A percentile compares a stretch with the other conserved stretches of the same genome.
These are phyloP conservation scores for Capronia americana DNA, from an alignment of 2,329 filamentous ascomycete genomes.

Conservation along the genomic window DNA sequence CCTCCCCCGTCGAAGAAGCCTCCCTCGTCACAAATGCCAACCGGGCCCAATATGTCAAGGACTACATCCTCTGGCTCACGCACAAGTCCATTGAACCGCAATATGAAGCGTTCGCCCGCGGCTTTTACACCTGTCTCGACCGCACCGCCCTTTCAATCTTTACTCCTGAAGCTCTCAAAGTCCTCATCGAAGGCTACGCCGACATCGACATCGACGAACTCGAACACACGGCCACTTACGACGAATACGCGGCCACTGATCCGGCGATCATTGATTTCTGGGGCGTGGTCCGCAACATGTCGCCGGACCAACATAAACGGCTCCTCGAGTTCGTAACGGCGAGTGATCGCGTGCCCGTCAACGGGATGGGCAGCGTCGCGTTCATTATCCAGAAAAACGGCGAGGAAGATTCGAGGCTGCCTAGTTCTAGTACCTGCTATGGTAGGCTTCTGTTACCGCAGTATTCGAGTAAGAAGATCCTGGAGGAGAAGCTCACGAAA, in stretches of 20 bases:
- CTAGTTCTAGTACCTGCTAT: slow-evolving; percentile 92
- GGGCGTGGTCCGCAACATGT: slow-evolving; percentile 70
- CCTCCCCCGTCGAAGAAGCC: slow-evolving; percentile 54
- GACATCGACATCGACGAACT: slow-evolving; percentile 79
- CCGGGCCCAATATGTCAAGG: slow-evolving; percentile 75
- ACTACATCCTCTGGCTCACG: slow-evolving; percentile 85
- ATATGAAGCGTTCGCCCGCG: slow-evolving; percentile 78
- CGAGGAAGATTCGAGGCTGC: slow-evolving; percentile 67
- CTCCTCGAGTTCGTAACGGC: slow-evolving; percentile 95
- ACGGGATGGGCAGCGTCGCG: slow-evolving; percentile 78
- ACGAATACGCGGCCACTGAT: slow-evolving; percentile 73
- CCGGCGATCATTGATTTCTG: slow-evolving; percentile 81
- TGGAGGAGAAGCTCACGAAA: slow-evolving; percentile 78
- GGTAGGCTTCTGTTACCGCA: slow-evolving; percentile 84
- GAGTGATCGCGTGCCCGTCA: slow-evolving; percentile 86
- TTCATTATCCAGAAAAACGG: slow-evolving; percentile 85
- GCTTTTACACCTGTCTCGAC: slow-evolving; percentile 78
- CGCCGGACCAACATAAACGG: slow-evolving; percentile 71
- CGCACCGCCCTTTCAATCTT: slow-evolving; percentile 75
- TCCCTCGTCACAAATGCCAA: slow-evolving; percentile 82
- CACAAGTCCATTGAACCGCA: slow-evolving; percentile 78
- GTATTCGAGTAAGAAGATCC: slow-evolving; percentile 72
- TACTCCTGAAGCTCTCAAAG: slow-evolving; percentile 72
- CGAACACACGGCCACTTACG: slow-evolving; percentile 74
- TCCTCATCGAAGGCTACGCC: slow-evolving; percentile 80